These are phyloP conservation scores for Lactarius hatsudake DNA, from an alignment of 768 basidiomycete genomes.

Conservation along the genomic window DNA sequence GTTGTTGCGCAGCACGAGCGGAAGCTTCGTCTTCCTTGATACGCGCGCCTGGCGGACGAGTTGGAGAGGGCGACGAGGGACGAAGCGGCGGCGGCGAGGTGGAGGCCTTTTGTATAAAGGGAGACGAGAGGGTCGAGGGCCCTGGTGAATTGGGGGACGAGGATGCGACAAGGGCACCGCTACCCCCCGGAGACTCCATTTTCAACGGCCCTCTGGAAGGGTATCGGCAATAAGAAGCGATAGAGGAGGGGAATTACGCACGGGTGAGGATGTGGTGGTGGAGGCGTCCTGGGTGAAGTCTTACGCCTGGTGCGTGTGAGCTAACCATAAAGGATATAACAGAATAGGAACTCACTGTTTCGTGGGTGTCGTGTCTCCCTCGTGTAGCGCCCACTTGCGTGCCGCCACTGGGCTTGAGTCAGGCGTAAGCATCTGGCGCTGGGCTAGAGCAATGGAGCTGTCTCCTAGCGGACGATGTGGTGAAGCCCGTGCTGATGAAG, in stretches of 20 bases:
- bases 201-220: not conserved
- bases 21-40: constrained; percentile 54
- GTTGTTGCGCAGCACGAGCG: constrained; percentile 46
- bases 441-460: not conserved
- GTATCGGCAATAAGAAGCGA: not conserved
- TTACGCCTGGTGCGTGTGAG: constrained; percentile 19
- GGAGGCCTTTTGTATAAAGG: constrained; percentile 32
- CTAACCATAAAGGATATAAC: not conserved
- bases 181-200: constrained; percentile 15
- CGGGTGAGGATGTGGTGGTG: constrained; percentile 7
- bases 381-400: constrained; percentile 21
- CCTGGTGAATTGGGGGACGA: constrained; percentile 29
- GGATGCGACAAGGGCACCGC: constrained; percentile 17
- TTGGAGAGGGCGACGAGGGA: constrained; percentile 31
- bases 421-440: constrained; percentile 24
- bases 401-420: constrained; percentile 24
- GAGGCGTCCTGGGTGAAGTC: constrained; percentile 12
- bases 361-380: constrained; percentile 20
- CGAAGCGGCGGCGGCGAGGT: constrained; percentile 13
- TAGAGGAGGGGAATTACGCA: not conserved
- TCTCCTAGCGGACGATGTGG: constrained; percentile 8
- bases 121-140: constrained; percentile 33
- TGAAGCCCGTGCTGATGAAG: constrained; percentile 9
- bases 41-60: constrained; percentile 43
- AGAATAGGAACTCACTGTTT: constrained; percentile 15